Evolutionary conservation across 2,329 filamentous ascomycete species (phyloP).

Genomic region (Fusarium tjaetaba): DNA sequence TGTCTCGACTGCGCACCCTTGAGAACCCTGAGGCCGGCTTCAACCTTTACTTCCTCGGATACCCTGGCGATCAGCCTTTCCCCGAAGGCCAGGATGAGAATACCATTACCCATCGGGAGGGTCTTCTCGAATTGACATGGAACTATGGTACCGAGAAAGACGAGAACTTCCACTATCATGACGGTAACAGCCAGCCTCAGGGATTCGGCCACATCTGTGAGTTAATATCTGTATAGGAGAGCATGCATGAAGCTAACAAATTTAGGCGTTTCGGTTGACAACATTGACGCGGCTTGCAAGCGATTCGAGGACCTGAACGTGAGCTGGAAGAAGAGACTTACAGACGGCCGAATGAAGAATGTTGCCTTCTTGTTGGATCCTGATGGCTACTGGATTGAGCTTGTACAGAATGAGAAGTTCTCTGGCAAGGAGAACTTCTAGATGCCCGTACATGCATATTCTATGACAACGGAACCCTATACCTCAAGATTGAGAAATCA

Average conservation of each 20-base stretch:
- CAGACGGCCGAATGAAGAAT: slow-evolving; percentile 92
- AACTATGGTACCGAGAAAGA: slow-evolving; percentile 88
- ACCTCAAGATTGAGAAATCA: neutral
- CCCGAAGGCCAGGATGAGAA: slow-evolving; percentile 55
- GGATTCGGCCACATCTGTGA: slow-evolving; percentile 94
- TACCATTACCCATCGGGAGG: slow-evolving; percentile 75
- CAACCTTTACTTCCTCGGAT: slow-evolving; percentile 93
- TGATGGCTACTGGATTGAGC: slow-evolving; percentile 84
- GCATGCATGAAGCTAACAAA: slow-evolving; percentile 29
- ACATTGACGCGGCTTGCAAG: slow-evolving; percentile 86
- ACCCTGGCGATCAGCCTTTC: slow-evolving; percentile 67
- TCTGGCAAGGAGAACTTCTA: slow-evolving; percentile 63
- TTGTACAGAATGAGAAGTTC: slow-evolving; percentile 81
- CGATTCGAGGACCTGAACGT: slow-evolving; percentile 85
- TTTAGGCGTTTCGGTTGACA: slow-evolving; percentile 83
- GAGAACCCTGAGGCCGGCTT: slow-evolving; percentile 79
- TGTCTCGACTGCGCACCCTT: slow-evolving; percentile 79
- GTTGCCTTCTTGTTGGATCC: slow-evolving; percentile 92
- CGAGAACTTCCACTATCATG: slow-evolving; percentile 84
- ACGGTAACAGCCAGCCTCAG: slow-evolving; percentile 90
- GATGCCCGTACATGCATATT: slow-evolving; percentile 22
- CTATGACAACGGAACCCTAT: neutral
- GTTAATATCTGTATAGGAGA: slow-evolving; percentile 43
- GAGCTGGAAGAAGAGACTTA: slow-evolving; percentile 94
- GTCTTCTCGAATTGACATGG: slow-evolving; percentile 90